Conservation (phyloP, 2,329 filamentous ascomycete species). For the Paecilomyces variotii region DNA sequence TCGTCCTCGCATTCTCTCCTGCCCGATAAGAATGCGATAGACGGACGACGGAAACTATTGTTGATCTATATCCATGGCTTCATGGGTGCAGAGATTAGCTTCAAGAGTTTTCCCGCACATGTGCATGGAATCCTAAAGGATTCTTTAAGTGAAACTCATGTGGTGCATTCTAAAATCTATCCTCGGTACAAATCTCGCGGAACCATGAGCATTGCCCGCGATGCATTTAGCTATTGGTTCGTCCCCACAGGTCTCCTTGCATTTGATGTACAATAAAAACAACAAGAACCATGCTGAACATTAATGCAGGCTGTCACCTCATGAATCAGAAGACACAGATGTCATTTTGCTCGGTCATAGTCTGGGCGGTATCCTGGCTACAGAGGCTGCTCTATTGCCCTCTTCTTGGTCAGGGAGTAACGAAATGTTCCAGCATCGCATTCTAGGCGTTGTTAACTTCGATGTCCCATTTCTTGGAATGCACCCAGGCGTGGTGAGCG, state of each 20-base stretch:
- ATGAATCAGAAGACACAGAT: conserved; percentile 67
- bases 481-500: conserved; percentile 78
- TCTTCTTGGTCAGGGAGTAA: conserved; percentile 7
- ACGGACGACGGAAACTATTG: conserved; percentile 49
- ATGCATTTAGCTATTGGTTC: conserved; percentile 74
- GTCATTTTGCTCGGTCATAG: conserved; percentile 79
- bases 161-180: conserved; percentile 69
- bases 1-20: conserved; percentile 3
- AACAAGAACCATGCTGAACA: not conserved
- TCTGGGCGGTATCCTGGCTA: conserved; percentile 77
- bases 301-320: conserved; percentile 56
- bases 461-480: conserved; percentile 84
- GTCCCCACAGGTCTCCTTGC: conserved; percentile 6
- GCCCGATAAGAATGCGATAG: not conserved
- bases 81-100: conserved; percentile 80
- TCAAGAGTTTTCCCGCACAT: conserved; percentile 79
- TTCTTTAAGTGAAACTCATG: conserved; percentile 62
- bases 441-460: conserved; percentile 72
- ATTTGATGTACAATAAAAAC: not conserved
- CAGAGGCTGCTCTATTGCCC: conserved; percentile 63
- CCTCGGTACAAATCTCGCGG: conserved; percentile 36
- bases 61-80: conserved; percentile 85
- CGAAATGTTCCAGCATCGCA: conserved; percentile 58
- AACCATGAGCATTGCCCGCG: conserved; percentile 56
- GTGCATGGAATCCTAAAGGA: conserved; percentile 66